phyloP scores from a whole-genome alignment of 2,329 filamentous ascomycete species.

The Calonectria pseudoturangicola region DNA sequence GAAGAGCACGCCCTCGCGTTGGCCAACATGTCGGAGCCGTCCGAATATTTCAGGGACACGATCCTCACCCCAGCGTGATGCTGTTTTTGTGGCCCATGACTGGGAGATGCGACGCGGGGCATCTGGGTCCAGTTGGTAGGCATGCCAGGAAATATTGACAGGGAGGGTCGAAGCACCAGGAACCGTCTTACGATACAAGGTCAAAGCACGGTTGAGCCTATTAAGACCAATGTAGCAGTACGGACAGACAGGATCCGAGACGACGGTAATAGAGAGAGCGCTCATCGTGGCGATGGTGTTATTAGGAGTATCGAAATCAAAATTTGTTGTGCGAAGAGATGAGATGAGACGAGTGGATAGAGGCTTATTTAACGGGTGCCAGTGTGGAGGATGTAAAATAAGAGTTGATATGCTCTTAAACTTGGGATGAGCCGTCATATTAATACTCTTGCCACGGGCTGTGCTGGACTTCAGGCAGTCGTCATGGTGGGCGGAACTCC shows the following conservation, averaged over 20 bases:
- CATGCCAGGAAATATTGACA: slow-evolving; percentile 84
- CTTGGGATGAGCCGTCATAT: not conserved
- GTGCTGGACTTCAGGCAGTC: not conserved
- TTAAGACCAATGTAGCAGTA: slow-evolving; percentile 88
- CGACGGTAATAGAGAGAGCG: slow-evolving; percentile 84
- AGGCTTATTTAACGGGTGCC: not conserved
- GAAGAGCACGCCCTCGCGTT: slow-evolving; percentile 82
- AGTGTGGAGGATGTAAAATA: not conserved
- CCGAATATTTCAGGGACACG: slow-evolving; percentile 74
- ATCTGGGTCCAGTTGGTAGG: slow-evolving; percentile 87
- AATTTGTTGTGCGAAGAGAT: not conserved
- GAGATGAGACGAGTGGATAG: not conserved
- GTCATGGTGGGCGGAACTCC: slow-evolving; percentile 50
- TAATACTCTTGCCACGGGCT: slow-evolving; percentile 8
- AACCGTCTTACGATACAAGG: slow-evolving; percentile 77
- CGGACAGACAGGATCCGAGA: slow-evolving; percentile 89
- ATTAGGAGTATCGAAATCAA: not conserved
- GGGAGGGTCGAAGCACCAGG: slow-evolving; percentile 77
- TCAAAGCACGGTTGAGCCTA: slow-evolving; percentile 83
- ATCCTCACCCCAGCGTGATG: slow-evolving; percentile 79
- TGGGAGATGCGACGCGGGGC: slow-evolving; percentile 66
- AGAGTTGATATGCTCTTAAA: not conserved
- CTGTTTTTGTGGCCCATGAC: slow-evolving; percentile 71
- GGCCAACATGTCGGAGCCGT: slow-evolving; percentile 75
- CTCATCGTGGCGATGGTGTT: slow-evolving; percentile 72